Evolutionary conservation across 2,329 filamentous ascomycete species (phyloP).

Genomic region (Neonectria neomacrospora): DNA sequence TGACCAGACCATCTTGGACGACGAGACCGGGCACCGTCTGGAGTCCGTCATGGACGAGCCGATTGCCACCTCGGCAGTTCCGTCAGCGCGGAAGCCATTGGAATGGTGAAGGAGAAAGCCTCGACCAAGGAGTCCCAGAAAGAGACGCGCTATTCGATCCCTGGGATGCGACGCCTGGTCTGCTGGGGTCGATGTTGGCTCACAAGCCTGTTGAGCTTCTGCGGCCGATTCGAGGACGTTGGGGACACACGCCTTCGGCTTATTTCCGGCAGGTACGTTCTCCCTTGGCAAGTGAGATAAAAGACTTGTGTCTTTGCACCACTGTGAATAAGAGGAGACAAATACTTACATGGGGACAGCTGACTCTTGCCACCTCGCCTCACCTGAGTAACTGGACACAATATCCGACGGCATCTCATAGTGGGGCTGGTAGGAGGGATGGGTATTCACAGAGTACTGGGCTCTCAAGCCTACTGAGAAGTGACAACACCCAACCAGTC

Average conservation of each 20-base stretch:
- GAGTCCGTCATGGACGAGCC: conserved; percentile 45
- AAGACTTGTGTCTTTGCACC: not conserved
- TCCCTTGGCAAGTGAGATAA: not conserved
- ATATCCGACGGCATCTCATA: not conserved
- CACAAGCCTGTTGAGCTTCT: not conserved
- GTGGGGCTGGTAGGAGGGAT: not conserved
- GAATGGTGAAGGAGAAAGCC: conserved; percentile 50
- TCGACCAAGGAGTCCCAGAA: not conserved
- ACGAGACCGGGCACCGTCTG: conserved; percentile 47
- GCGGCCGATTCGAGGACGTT: not conserved
- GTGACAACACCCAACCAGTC: not conserved
- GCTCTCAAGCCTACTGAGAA: not conserved
- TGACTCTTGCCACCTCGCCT: not conserved
- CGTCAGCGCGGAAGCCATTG: conserved; percentile 47
- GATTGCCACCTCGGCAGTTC: conserved; percentile 35
- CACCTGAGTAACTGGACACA: not conserved
- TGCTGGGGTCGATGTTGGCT: not conserved
- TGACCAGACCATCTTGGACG: conserved; percentile 47
- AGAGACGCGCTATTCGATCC: not conserved
- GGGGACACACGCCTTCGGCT: not conserved
- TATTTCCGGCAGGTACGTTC: conserved; percentile 3
- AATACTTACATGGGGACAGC: not conserved
- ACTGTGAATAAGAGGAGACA: not conserved
- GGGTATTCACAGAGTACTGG: too few species aligned
- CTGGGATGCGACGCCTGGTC: not conserved